Evolutionary conservation across 78 protist genomes (phyloP), one percentile per base, ranked within the genome.

Genomic region (Chrysochromulina tobinii): DNA sequence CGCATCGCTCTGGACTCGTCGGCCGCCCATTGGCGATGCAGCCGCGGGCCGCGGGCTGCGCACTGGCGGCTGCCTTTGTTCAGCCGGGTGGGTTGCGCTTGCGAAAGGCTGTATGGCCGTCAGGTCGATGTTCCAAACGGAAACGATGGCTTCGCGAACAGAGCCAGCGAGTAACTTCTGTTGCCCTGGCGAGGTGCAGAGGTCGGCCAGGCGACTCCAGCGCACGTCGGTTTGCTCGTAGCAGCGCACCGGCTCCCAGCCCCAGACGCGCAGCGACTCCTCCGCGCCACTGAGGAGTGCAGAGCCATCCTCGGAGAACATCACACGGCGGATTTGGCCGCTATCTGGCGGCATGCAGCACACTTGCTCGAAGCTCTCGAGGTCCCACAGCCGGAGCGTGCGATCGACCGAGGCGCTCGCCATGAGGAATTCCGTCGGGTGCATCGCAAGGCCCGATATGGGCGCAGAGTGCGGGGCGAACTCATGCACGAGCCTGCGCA

Each of bases 351-450:
- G 59, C 50, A 87, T 48, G 38, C n/a, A 0, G 53, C 51, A 0
- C 38, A 84, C 51, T n/a, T 8, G 23, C 91, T n/a, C 88, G 58
- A 92, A 87, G 14, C 53, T 55, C 81, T 92, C 94, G 23, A 92
- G 61, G 92, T 92, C 94, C 90, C 89, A 92, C 67, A 92, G 48
- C 17, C 87, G 27, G 68, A 88, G 53, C 27, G 89, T 81, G 27
- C 81, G 64, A 64, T 89, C 95, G 4, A 68, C 61, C 3, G 75
- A 11, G 27, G 89, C 92, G 1, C 91, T 51, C 23, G 85, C 92
- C 84, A 93, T 68, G 25, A 93, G 88, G 59, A 93, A 86, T 54
- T 93, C 95, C 57, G 66, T 53, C 27, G 95, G 95, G 86, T 93
- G 95, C 68, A 93, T 90, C 38, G 86, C 91, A 8, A 93, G 2